Base-by-base conservation (phyloP, 2,329 filamentous ascomycete species). In the Talaromyces sp. region DNA sequence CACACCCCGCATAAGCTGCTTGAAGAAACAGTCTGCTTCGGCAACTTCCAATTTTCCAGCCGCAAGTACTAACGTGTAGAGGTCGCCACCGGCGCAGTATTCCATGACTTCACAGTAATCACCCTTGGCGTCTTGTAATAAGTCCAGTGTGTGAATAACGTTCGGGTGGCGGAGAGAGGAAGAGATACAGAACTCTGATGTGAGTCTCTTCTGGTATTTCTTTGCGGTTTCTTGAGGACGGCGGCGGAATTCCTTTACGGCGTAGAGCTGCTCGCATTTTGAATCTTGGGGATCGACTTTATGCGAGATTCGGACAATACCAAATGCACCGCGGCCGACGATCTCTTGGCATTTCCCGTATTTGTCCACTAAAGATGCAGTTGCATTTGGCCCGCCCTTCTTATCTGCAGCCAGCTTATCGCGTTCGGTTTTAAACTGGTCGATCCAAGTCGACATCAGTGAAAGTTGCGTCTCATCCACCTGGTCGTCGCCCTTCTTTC, bases 41-140 rank as follows among this genome's bases (percentile, higher is more conserved):
- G 86, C 81, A 27, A 95, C 90, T 71, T 76, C 92, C 17, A 99
- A 86, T 74, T 96, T 96, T 54, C 90, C 90, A 33, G 91, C 91
- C 6, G 94, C 86, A 27, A 97, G 84, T 17, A 99, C 89, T 4
- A 99, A 82, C 0, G 91, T 97, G 74, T 97, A 97, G 20, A 99
- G 80, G 70, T 99, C 94, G 54, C 94, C 94, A 55, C 94, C 94
- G 33, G 93, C 92, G 71, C 94, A 99, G 70, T 94, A 99, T 75
- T 99, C 94, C 94, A 99, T 99, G 47, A 99, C 94, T 73, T 99
- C 94, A 74, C 94, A 99, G 74, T 94, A 97, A 70, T 96, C 91
- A 55, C 94, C 94, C 76, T 97, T 97, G 65, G 93, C 86, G 68
- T 99, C 94, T 74, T 97, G 90, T 36, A 99, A 83, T 10, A 99